Base-by-base conservation (phyloP, 208 protist genomes). In the Blechomonas ayalai region DNA sequence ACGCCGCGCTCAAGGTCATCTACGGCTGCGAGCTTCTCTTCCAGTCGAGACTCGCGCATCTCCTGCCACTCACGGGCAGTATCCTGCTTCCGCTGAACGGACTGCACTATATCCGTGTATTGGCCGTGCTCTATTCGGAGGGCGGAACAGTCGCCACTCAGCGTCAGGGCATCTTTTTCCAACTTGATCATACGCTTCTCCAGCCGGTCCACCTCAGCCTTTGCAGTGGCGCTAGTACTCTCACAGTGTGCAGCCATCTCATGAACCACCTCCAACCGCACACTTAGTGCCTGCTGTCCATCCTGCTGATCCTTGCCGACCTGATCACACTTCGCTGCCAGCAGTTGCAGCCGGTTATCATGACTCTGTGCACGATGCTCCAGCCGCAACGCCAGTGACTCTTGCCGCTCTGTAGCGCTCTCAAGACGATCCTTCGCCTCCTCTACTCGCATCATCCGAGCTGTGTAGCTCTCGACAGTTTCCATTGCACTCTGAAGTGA, bases 131-230 rank as follows among this genome's bases (percentile, higher is more conserved):
- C 45, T 3, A 57, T 33, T 15, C 53, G 58, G 2, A 63, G 16
- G 0, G 18, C 43, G 7, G 35, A 29, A 38, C 25, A 50, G 10
- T 69, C 58, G 15, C 58, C 67, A 13, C 42, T 19, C 38, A 67
- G 38, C 18, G 50, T 56, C 4, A 41, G 42, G 19, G 20, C 36
- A 18, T 31, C 52, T 22, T 42, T 32, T 39, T 83, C 74, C n/a
- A 78, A 1, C 39, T 63, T 44, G 28, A 54, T 20, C 0, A 91
- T 29, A 24, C 77, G 76, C 34, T 71, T 75, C 52, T 82, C 74
- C 18, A 85, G 59, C 5, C 82, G 67, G 22, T 77, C 62, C 44
- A 82, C 67, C 45, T 82, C 82, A 4, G 67, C 61, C 36, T 69
- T 68, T 3, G 69, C 71, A 3, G 67, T 49, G 20, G 65, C 67